Conservation (phyloP, 257 asterid species). For the Petrea volubilis region DNA sequence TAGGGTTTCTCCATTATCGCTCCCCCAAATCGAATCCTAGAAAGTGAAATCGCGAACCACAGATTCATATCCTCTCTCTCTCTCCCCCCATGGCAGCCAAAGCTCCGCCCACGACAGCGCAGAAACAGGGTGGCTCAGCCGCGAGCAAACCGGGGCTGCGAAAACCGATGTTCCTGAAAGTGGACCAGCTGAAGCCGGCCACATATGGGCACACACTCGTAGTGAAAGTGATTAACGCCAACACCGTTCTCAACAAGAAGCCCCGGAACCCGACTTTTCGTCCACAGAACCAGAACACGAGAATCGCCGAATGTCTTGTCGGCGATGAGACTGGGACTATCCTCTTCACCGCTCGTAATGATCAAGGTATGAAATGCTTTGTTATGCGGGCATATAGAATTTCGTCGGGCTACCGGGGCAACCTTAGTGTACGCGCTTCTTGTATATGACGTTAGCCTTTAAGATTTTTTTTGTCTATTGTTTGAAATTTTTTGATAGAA, state of each 20-base stretch:
- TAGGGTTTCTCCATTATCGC: conserved; percentile 38
- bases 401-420: neutral
- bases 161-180: conserved; percentile 69
- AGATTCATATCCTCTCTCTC: neutral
- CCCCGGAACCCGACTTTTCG: conserved; percentile 54
- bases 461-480: neutral
- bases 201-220: conserved; percentile 62
- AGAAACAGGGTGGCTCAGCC: conserved; percentile 35
- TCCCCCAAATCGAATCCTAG: conserved; percentile 12
- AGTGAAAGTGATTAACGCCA: conserved; percentile 56
- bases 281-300: conserved; percentile 46
- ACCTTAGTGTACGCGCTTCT: neutral
- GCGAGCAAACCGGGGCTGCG: conserved; percentile 49
- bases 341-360: conserved; percentile 81
- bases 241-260: conserved; percentile 60
- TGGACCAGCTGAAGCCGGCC: conserved; percentile 66
- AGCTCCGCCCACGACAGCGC: conserved; percentile 37
- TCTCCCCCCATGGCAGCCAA: conserved; percentile 32
- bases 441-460: neutral
- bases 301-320: conserved; percentile 70
- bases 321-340: conserved; percentile 77
- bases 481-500: neutral
- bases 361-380: conserved; percentile 53
- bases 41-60: conserved; percentile 14
- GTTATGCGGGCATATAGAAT: neutral